These are phyloP conservation scores for Clonostachys solani DNA, from an alignment of 2,329 filamentous ascomycete species.

Conservation along the genomic window DNA sequence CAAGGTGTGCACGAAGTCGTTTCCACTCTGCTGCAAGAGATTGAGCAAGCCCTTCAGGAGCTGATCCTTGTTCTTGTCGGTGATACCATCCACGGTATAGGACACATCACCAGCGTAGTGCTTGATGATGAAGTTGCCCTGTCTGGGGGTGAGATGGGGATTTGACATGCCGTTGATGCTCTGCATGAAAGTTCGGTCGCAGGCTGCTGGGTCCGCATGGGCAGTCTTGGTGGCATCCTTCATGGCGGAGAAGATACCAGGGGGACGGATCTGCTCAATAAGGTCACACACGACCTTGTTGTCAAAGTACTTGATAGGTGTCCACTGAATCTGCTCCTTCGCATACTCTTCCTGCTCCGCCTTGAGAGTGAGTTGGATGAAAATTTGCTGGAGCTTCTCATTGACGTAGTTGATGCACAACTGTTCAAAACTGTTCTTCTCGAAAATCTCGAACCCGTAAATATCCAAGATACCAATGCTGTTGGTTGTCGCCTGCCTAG, in stretches of 20 bases:
- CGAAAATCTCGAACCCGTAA: slow-evolving; percentile 98
- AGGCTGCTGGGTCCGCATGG: slow-evolving; percentile 89
- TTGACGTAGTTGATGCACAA: slow-evolving; percentile 99
- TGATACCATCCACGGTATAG: slow-evolving; percentile 94
- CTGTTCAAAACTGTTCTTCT: slow-evolving; percentile 98
- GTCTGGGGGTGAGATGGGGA: slow-evolving; percentile 83
- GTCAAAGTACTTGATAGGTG: slow-evolving; percentile 98
- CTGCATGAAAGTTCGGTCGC: slow-evolving; percentile 93
- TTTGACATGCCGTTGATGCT: slow-evolving; percentile 88
- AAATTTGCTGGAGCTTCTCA: slow-evolving; percentile 98
- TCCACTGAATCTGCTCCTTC: slow-evolving; percentile 95
- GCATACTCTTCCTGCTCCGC: slow-evolving; percentile 97
- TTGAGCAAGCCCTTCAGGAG: slow-evolving; percentile 90
- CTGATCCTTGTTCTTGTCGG: slow-evolving; percentile 99
- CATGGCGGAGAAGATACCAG: slow-evolving; percentile 89
- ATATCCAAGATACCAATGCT: slow-evolving; percentile 97
- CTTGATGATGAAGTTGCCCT: slow-evolving; percentile 97
- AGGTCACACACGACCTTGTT: slow-evolving; percentile 98
- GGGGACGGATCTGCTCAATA: slow-evolving; percentile 87
- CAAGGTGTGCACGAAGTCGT: slow-evolving; percentile 79
- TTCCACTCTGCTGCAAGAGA: slow-evolving; percentile 77
- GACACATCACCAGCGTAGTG: slow-evolving; percentile 97
- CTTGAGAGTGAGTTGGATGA: slow-evolving; percentile 95
- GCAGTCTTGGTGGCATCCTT: slow-evolving; percentile 99
- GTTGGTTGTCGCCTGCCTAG: slow-evolving; percentile 70